phyloP scores from a whole-genome alignment of 441 rosid species.

The Breynia disticha region DNA sequence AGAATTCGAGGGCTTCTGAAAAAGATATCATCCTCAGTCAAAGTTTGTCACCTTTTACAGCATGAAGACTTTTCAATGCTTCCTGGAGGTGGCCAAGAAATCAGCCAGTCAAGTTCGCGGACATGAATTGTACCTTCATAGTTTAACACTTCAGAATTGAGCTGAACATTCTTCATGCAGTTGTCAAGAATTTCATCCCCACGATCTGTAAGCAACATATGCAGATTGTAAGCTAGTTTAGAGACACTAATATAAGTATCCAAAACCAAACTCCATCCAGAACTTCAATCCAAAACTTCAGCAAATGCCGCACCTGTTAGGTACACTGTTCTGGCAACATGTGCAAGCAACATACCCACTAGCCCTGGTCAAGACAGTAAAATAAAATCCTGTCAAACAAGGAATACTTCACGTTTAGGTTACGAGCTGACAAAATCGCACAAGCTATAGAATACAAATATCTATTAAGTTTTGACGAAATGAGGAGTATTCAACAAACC shows the following conservation, averaged over 20 bases:
- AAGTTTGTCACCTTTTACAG: slow-evolving; percentile 27
- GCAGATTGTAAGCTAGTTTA: background rate
- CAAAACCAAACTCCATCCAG: background rate
- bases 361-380: slow-evolving; percentile 48
- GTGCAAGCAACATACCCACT: slow-evolving; percentile 66
- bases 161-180: slow-evolving; percentile 46
- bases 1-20: background rate
- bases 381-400: slow-evolving; percentile 19
- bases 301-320: slow-evolving; percentile 49
- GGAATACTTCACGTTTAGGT: slow-evolving; percentile 5
- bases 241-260: background rate
- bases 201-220: slow-evolving; percentile 38
- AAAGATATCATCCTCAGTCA: background rate
- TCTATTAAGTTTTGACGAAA: background rate
- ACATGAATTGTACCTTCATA: slow-evolving; percentile 37
- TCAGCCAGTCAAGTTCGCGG: slow-evolving; percentile 77
- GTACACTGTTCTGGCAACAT: slow-evolving; percentile 56
- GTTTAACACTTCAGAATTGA: slow-evolving; percentile 41
- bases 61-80: slow-evolving; percentile 15
- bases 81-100: slow-evolving; percentile 51
- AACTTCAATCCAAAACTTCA: slow-evolving; percentile 1
- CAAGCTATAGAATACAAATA: background rate
- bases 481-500: background rate
- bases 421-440: background rate
- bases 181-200: slow-evolving; percentile 62